Evolutionary conservation across 2,329 filamentous ascomycete genomes (phyloP), one percentile per base, ranked within the genome.

Genomic region (Fusarium palustre): DNA sequence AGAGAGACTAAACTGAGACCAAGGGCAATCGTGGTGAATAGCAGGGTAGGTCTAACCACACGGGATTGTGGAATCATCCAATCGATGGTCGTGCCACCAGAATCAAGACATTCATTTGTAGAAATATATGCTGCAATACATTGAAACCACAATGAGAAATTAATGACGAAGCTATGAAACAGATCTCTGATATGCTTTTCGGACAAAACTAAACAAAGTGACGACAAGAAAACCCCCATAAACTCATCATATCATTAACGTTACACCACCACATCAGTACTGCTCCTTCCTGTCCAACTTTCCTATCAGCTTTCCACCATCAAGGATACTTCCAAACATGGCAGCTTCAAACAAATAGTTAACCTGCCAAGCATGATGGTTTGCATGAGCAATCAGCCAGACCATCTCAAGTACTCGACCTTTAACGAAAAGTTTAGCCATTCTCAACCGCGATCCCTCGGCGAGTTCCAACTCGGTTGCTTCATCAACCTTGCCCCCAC

Each of bases 261-360:
- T 30, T 10, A 3, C 13, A n/a, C 20, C 25, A 5, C 5, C 18
- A 25, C 1, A 36, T 50, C 13, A 46, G 18, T 43, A 59, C n/a
- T 70, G 67, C 11, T 72, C 70, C 41, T 72, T 63, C 18, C 76
- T 62, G 47, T 77, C 76, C 5, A 77, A 66, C 55, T 78, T 77
- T 38, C 76, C 75, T 8, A 68, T 68, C 47, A 78, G 36, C 22
- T 66, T 63, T 7, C 76, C 76, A 0, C 73, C 72, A 28, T 77
- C 76, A 4, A 77, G 69, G 28, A 78, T 72, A 13, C 76, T 77
- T 18, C 76, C 76, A 69, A 77, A 78, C 76, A 78, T 78, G 43
- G 76, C 76, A 5, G 76, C 76, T 50, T 77, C 75, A 15, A 78
- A 77, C 11, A 78, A 25, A 16, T 72, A 69, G 33, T 77, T 77